phyloP scores from a whole-genome alignment of 2,329 filamentous ascomycete species.

The Scedosporium aurantiacum region DNA sequence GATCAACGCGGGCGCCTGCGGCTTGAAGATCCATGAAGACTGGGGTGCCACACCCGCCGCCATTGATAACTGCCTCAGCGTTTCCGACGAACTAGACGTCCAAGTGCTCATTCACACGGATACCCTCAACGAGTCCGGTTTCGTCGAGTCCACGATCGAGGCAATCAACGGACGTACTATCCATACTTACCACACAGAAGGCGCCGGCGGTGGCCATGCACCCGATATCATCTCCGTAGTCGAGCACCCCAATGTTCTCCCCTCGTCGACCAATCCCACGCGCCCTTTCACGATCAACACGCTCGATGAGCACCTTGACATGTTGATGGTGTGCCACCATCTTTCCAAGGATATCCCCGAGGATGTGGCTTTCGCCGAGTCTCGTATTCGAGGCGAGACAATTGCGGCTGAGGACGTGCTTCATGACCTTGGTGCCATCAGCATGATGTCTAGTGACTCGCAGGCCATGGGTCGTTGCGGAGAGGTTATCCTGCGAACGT shows the following conservation, averaged over 20 bases:
- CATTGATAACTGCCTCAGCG: constrained; percentile 73
- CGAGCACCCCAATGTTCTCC: constrained; percentile 77
- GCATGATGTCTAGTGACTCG: constrained; percentile 93
- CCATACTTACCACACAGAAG: constrained; percentile 95
- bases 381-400: constrained; percentile 86
- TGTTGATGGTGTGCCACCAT: constrained; percentile 98
- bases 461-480: constrained; percentile 96
- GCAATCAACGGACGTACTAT: constrained; percentile 80
- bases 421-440: constrained; percentile 88
- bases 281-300: constrained; percentile 86
- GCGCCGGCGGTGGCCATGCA: constrained; percentile 86
- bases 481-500: constrained; percentile 84
- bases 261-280: constrained; percentile 85
- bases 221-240: constrained; percentile 94
- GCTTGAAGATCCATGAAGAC: constrained; percentile 90
- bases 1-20: constrained; percentile 71
- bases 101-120: constrained; percentile 94
- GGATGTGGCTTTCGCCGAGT: constrained; percentile 91
- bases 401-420: constrained; percentile 95
- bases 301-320: constrained; percentile 90
- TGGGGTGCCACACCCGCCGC: constrained; percentile 88
- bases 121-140: constrained; percentile 94
- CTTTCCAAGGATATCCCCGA: constrained; percentile 86
- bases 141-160: constrained; percentile 82
- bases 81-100: constrained; percentile 85